A percentile compares a stretch with the other conserved stretches of the same genome.
Evolutionary conservation across 2,329 filamentous ascomycete species (phyloP).

Genomic region (Trichoderma gracile): DNA sequence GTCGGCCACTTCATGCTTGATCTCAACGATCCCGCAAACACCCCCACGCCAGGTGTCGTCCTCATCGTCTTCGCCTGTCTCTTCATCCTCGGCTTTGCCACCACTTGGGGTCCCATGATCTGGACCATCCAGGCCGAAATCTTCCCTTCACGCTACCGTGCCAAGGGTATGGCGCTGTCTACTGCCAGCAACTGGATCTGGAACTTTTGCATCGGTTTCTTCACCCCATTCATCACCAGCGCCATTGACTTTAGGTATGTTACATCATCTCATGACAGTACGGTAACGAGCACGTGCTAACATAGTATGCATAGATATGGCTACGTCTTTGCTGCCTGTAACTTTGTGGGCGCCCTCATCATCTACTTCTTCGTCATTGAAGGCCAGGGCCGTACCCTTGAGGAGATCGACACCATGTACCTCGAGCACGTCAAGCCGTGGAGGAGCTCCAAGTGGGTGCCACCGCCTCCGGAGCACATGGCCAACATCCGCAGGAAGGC

Average conservation of each 20-base stretch:
- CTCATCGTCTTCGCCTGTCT: slow-evolving; percentile 65
- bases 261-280: rapidly evolving
- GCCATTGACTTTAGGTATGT: slow-evolving; percentile 66
- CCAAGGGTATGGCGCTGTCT: slow-evolving; percentile 60
- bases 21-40: slow-evolving; percentile 37
- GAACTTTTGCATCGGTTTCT: slow-evolving; percentile 76
- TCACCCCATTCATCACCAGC: slow-evolving; percentile 75
- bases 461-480: slow-evolving; percentile 48
- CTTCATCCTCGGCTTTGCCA: slow-evolving; percentile 66
- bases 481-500: slow-evolving; percentile 45
- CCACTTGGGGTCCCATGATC: slow-evolving; percentile 66
- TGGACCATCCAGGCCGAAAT: slow-evolving; percentile 67
- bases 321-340: slow-evolving; percentile 74
- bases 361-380: slow-evolving; percentile 81
- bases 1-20: slow-evolving; percentile 53
- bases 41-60: slow-evolving; percentile 52
- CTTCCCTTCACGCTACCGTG: slow-evolving; percentile 63
- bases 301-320: slow-evolving; percentile 47
- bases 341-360: slow-evolving; percentile 61
- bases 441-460: slow-evolving; percentile 58
- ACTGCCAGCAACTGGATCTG: slow-evolving; percentile 67
- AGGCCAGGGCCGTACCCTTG: slow-evolving; percentile 69
- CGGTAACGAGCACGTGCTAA: neutral
- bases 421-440: slow-evolving; percentile 63
- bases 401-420: slow-evolving; percentile 82